A percentile compares a stretch with the other conserved stretches of the same genome.
Evolutionary conservation across 1,139 yeast species (phyloP).

Genomic region (Scheffersomyces titani): DNA sequence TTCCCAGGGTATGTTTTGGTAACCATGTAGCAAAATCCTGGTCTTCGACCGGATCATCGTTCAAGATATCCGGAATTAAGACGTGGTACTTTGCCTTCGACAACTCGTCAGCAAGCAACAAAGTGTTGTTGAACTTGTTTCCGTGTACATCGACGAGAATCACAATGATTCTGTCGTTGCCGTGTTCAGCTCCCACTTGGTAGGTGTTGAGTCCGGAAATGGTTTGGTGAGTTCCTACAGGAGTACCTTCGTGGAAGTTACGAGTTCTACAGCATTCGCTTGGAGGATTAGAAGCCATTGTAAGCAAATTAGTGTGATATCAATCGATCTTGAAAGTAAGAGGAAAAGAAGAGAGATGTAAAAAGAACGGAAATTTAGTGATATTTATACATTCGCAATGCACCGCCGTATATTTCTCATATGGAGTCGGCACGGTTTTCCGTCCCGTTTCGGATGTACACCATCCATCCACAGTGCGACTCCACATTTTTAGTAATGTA

Average conservation of each 20-base stretch:
- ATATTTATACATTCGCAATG: not conserved
- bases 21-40: conserved; percentile 51
- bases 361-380: not conserved
- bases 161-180: conserved; percentile 52
- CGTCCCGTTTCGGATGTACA: not conserved
- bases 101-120: conserved; percentile 69
- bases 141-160: conserved; percentile 75
- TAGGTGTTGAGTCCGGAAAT: conserved; percentile 56
- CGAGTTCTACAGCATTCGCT: conserved; percentile 48
- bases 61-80: conserved; percentile 70
- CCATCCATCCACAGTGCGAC: too few species aligned
- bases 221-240: conserved; percentile 43
- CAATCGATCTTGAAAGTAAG: not conserved
- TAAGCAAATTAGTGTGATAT: not conserved
- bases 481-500: too few species aligned
- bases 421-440: not conserved
- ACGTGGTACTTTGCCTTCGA: conserved; percentile 62
- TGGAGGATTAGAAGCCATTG: conserved; percentile 59
- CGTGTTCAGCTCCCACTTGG: conserved; percentile 48
- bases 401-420: not conserved
- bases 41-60: conserved; percentile 50
- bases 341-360: not conserved
- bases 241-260: conserved; percentile 51
- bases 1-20: conserved; percentile 49
- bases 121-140: conserved; percentile 52